Base-by-base conservation (phyloP, 1,284 basidiomycete species). In the Rugosomyces carneus region DNA sequence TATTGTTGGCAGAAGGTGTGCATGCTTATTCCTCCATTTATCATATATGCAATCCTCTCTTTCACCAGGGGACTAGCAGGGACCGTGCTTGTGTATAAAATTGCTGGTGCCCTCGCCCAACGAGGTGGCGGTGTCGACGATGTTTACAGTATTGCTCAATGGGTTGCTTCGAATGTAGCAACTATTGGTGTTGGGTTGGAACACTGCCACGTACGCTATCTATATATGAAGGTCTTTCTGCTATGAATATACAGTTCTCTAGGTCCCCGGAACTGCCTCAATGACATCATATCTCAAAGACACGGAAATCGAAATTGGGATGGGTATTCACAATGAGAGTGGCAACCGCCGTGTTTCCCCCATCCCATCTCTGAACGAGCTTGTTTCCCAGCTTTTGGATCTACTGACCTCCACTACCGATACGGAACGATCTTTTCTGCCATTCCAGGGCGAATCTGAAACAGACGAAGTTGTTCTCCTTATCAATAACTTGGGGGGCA, bases 291-390 rank as follows among this genome's bases (percentile, higher is more conserved):
- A 84, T 59, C 71, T 94, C 5, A 68, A 69, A 6, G 59, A 66
- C 2, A 66, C 75, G 34, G 89, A 93, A 65, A 79, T 92, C 43
- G 91, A 94, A 63, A 84, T 94, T 45, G 92, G 93, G 9, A 75
- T 89, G 73, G 89, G 89, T 15, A 94, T 95, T 52, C 93, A 97
- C 70, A 97, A 97, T 61, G 93, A 97, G 66, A 77, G 84, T 21
- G 94, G 93, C 8, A 73, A 82, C 57, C 71, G 71, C 44, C 82
- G 84, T 26, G 60, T 91, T 41, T 84, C 80, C 3, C 88, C 84
- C 16, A 72, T 85, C 3, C 84, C 87, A 0, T 73, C 80, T 5
- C 73, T 91, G 37, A 70, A 75, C 1, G 70, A 85, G 51, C 80
- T 96, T 40, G 70, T 94, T 45, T 75, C 78, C 27, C 70, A 80